Evolutionary conservation across 2,329 filamentous ascomycete species (phyloP).

Genomic region (Trichoderma lentiforme): DNA sequence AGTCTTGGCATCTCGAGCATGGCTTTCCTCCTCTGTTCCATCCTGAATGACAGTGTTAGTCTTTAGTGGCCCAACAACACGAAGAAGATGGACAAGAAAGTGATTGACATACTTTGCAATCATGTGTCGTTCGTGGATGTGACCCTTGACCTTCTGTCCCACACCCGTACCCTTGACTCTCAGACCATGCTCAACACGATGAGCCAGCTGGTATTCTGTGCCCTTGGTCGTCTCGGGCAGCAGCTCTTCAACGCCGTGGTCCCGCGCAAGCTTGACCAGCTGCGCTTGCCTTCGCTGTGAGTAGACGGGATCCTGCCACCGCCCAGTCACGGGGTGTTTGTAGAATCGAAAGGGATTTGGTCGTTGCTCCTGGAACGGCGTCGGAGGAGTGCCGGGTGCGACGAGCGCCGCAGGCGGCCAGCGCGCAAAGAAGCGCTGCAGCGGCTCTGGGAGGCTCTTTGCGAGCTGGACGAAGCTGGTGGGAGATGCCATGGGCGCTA

Average conservation of each 20-base stretch:
- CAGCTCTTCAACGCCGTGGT: conserved; percentile 76
- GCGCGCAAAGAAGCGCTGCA: conserved; percentile 83
- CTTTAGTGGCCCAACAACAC: not conserved
- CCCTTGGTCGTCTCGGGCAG: conserved; percentile 75
- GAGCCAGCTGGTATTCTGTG: conserved; percentile 65
- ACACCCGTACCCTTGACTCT: conserved; percentile 89
- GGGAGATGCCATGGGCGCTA: conserved; percentile 32
- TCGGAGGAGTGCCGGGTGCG: conserved; percentile 42
- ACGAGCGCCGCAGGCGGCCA: conserved; percentile 72
- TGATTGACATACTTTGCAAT: conserved; percentile 59
- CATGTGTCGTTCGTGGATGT: conserved; percentile 84
- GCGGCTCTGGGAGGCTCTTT: conserved; percentile 68
- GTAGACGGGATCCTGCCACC: conserved; percentile 79
- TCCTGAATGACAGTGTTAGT: conserved; percentile 43
- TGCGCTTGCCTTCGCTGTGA: conserved; percentile 87
- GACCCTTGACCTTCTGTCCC: conserved; percentile 92
- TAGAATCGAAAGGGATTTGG: conserved; percentile 79
- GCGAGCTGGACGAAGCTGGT: conserved; percentile 56
- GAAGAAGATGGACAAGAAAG: not conserved
- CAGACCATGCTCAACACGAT: conserved; percentile 74
- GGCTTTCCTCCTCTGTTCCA: conserved; percentile 85
- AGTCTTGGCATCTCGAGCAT: conserved; percentile 94
- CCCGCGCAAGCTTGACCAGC: conserved; percentile 77
- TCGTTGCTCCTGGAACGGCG: conserved; percentile 53
- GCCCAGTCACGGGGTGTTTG: conserved; percentile 74